phyloP scores from a whole-genome alignment of 1,284 basidiomycete species.

The Ustilago xerochloae region DNA sequence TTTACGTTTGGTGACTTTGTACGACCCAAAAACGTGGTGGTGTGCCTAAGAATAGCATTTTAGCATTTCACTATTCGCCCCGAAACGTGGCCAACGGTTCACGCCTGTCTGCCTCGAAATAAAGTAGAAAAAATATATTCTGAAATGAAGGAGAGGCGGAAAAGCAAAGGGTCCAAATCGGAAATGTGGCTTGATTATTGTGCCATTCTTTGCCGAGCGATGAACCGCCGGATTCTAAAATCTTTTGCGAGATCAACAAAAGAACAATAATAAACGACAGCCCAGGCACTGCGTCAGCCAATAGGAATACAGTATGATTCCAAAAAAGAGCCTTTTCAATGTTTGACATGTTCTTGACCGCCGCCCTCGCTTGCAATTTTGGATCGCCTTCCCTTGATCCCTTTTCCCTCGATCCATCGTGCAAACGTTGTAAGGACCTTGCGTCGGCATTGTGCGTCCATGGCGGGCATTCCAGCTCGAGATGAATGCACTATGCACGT shows the following conservation, averaged over 20 bases:
- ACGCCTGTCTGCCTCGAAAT: no score
- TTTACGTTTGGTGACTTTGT: background rate
- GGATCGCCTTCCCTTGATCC: background rate
- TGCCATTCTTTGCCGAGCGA: background rate
- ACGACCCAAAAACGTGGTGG: background rate
- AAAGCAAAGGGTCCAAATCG: background rate
- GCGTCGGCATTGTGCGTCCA: no score
- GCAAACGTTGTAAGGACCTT: no score
- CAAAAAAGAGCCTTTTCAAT: no score
- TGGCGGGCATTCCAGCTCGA: no score
- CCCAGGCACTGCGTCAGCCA: background rate
- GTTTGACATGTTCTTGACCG: background rate
- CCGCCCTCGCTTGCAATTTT: background rate
- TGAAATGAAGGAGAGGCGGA: background rate
- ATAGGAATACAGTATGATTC: no score
- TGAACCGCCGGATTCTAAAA: background rate
- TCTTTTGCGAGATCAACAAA: no score
- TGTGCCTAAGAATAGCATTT: background rate
- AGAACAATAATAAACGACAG: no score
- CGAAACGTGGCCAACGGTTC: no score
- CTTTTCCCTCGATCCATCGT: background rate
- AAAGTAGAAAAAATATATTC: background rate
- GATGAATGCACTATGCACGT: background rate
- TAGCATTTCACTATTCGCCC: no score
- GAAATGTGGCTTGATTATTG: background rate